Percentiles rank a stretch among this genome's conserved stretches.
Evolutionary conservation across 148 eudicot species (phyloP).

Genomic region (Fallopia convolvulus): DNA sequence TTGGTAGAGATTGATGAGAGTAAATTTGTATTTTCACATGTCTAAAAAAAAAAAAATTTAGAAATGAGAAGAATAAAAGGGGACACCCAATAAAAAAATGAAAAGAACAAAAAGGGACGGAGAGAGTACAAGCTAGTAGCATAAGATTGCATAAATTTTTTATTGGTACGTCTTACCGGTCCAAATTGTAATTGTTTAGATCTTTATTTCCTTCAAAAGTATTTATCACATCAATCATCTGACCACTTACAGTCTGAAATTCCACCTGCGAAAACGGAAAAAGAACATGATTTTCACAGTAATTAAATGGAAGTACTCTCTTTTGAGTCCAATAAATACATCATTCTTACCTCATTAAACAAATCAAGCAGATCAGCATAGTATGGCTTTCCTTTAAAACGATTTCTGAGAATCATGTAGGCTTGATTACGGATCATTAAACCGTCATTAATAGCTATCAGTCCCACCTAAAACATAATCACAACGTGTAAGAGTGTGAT

Average conservation of each 20-base stretch:
- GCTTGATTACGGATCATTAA: slow-evolving; percentile 66
- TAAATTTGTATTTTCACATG: no score
- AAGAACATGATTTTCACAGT: no score
- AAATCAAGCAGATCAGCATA: slow-evolving; percentile 69
- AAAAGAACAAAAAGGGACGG: no score
- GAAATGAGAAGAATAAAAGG: no score
- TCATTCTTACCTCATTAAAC: slow-evolving; percentile 86
- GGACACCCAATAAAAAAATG: no score
- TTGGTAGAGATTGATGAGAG: no score
- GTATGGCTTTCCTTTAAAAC: slow-evolving; percentile 65
- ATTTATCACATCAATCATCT: slow-evolving; percentile 78
- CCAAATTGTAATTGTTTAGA: slow-evolving; percentile 50
- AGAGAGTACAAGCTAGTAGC: no score
- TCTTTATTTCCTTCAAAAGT: slow-evolving; percentile 68
- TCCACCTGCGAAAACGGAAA: slow-evolving; percentile 49
- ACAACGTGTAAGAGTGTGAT: no score
- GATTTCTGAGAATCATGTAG: slow-evolving; percentile 62
- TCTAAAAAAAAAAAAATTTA: no score
- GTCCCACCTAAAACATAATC: slow-evolving; percentile 49
- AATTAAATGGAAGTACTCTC: neutral
- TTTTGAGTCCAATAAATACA: no score
- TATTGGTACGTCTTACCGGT: slow-evolving; percentile 34
- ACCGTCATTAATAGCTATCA: slow-evolving; percentile 80
- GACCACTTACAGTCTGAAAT: slow-evolving; percentile 82
- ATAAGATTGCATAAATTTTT: neutral